Evolutionary conservation across 345 rosid genomes (phyloP).

Genomic region (Ricinus communis): DNA sequence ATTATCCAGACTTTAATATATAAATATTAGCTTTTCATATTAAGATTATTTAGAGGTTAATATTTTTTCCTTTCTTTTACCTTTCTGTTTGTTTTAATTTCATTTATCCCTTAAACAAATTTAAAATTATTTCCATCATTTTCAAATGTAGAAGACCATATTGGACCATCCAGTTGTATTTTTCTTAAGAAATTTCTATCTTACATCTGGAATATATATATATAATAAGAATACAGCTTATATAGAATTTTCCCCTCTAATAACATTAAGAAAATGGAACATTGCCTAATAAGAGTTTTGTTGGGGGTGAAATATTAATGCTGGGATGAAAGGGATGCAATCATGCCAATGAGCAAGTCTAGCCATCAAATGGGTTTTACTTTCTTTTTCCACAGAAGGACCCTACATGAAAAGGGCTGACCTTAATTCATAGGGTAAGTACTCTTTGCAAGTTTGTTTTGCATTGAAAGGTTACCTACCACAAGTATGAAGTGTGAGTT

Average conservation of each 20-base stretch:
- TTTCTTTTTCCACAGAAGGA: constrained; percentile 6
- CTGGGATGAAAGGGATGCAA: constrained; percentile 20
- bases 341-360: neutral
- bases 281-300: constrained; percentile 32
- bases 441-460: neutral
- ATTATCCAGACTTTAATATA: no score
- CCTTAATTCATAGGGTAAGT: constrained; percentile 5
- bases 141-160: constrained; percentile 30
- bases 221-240: no score
- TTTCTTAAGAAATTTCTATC: no score
- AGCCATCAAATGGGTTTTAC: no score
- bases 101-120: no score
- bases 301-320: constrained; percentile 7
- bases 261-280: constrained; percentile 54
- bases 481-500: neutral
- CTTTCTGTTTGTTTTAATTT: no score
- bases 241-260: no score
- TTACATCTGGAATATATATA: no score
- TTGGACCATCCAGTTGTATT: constrained; percentile 63
- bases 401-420: neutral
- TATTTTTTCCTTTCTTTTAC: no score
- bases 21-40: no score
- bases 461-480: neutral
- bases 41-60: no score
- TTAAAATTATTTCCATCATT: constrained; percentile 31